These are phyloP conservation scores for Lathyrus tuberosus DNA, from an alignment of 306 rosid species.

Conservation along the genomic window DNA sequence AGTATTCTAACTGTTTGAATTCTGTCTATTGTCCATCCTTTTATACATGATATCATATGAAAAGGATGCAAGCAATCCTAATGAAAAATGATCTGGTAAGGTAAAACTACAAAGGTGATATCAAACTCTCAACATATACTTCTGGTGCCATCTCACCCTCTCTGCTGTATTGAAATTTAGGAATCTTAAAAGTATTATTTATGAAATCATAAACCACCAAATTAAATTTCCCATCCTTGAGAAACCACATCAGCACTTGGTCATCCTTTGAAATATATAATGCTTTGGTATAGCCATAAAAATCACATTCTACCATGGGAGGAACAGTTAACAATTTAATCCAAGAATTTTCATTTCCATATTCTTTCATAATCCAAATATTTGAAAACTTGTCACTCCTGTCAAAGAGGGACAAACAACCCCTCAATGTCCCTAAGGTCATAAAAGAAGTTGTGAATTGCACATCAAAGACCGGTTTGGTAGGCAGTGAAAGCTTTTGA, in stretches of 20 bases:
- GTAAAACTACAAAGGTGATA: neutral
- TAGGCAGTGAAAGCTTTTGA: neutral
- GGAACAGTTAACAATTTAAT: neutral
- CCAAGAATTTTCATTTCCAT: neutral
- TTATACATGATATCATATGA: too few species aligned
- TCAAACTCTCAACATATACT: neutral
- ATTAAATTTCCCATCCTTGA: too few species aligned
- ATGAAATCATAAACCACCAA: neutral
- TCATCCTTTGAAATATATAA: neutral
- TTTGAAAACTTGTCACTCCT: neutral
- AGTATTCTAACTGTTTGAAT: too few species aligned
- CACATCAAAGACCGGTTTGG: too few species aligned
- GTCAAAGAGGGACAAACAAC: neutral
- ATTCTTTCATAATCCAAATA: neutral
- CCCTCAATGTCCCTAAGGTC: neutral
- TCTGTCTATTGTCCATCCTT: too few species aligned
- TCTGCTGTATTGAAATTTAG: neutral
- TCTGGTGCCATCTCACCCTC: neutral
- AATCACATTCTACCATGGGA: neutral
- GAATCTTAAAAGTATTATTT: too few species aligned
- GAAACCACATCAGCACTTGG: neutral
- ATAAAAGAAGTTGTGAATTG: too few species aligned
- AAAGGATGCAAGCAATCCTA: too few species aligned
- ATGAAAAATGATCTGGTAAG: too few species aligned
- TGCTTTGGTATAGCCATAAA: fast-evolving